These are phyloP conservation scores for Pythium pyrilobum DNA, from an alignment of 352 stramenopile species.

Conservation along the genomic window DNA sequence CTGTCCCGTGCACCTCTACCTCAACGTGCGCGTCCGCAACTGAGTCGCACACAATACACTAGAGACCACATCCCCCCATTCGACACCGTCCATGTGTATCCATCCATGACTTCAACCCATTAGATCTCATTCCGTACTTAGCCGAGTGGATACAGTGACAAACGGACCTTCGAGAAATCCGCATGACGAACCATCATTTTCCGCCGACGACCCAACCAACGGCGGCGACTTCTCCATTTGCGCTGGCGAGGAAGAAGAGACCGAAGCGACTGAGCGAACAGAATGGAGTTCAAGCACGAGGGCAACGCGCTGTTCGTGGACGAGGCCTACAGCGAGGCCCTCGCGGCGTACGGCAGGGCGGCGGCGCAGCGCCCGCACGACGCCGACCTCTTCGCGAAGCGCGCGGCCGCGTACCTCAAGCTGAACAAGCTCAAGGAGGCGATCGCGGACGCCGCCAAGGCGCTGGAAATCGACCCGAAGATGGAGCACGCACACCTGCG, in stretches of 20 bases:
- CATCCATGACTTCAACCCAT: not conserved
- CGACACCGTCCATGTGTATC: not conserved
- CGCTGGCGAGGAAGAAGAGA: too few relatives aligned
- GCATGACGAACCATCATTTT: not conserved
- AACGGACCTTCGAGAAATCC: slow-evolving; percentile 6
- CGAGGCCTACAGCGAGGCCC: slow-evolving; percentile 63
- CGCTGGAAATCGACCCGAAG: slow-evolving; percentile 40
- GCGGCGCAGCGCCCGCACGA: slow-evolving; percentile 30
- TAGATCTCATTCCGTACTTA: not conserved
- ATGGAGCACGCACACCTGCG: slow-evolving; percentile 63
- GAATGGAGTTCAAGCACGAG: slow-evolving; percentile 68
- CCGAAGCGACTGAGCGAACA: too few relatives aligned
- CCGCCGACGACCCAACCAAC: too few relatives aligned
- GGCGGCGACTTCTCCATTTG: too few relatives aligned
- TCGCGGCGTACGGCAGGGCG: slow-evolving; percentile 45
- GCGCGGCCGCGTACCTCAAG: slow-evolving; percentile 62
- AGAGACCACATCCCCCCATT: too few relatives aligned
- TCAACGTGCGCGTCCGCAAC: slow-evolving; percentile 76
- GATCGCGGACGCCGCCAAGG: slow-evolving; percentile 39
- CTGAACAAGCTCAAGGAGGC: slow-evolving; percentile 55
- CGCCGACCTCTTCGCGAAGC: slow-evolving; percentile 61
- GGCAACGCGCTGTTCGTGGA: slow-evolving; percentile 84
- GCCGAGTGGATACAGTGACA: too few relatives aligned
- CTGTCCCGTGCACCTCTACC: slow-evolving; percentile 71
- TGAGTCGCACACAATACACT: too few relatives aligned